Conservation (phyloP, 768 basidiomycete genomes). For the Hydnum rufescens region DNA sequence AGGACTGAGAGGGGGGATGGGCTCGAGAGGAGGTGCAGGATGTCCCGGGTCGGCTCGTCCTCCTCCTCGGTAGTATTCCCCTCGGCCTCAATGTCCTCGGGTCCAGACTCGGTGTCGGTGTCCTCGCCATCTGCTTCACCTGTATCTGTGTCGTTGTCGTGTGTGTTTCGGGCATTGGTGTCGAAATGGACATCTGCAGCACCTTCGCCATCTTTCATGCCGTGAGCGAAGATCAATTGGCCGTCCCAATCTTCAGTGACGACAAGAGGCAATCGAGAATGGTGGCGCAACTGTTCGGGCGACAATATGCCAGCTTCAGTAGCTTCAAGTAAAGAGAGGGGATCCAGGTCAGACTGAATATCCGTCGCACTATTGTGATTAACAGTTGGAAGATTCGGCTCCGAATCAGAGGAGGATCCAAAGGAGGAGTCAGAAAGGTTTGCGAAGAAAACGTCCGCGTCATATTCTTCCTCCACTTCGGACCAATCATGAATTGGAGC, state of each 20-base stretch:
- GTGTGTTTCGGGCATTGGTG: neutral
- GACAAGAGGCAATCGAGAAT: conserved; percentile 24
- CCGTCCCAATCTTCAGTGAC: conserved; percentile 57
- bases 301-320: conserved; percentile 11
- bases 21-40: neutral
- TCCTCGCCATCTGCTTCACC: neutral
- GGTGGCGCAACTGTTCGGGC: neutral
- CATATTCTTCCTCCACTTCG: conserved; percentile 47
- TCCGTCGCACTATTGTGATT: conserved; percentile 12
- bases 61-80: neutral
- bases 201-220: conserved; percentile 33
- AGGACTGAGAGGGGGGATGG: neutral
- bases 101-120: neutral
- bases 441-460: conserved; percentile 70
- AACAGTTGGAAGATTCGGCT: conserved; percentile 13
- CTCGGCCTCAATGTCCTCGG: neutral
- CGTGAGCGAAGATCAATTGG: conserved; percentile 53
- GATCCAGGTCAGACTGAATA: conserved; percentile 14
- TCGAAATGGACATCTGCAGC: neutral
- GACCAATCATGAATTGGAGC: conserved; percentile 52
- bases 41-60: neutral
- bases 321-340: conserved; percentile 19
- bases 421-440: conserved; percentile 45
- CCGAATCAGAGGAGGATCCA: conserved; percentile 14
- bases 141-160: neutral